Percentiles rank a stretch among this genome's conserved stretches.
Evolutionary conservation across 2,329 filamentous ascomycete genomes (phyloP).

Genomic region (Clarireedia sp.): DNA sequence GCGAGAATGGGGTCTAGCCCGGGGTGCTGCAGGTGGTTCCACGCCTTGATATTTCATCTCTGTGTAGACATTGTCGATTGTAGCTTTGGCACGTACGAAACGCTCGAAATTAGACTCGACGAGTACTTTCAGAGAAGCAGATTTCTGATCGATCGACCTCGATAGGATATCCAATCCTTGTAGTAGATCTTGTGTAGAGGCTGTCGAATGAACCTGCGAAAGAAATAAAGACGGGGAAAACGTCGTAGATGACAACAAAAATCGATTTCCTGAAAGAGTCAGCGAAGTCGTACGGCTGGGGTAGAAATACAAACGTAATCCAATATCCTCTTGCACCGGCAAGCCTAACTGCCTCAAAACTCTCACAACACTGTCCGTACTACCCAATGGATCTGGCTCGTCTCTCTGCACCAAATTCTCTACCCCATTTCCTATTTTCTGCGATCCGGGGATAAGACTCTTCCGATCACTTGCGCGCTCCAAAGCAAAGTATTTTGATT

Average conservation of each 20-base stretch:
- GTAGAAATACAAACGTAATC: constrained; percentile 52
- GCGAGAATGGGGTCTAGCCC: constrained; percentile 29
- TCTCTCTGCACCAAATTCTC: constrained; percentile 81
- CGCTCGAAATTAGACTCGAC: constrained; percentile 98
- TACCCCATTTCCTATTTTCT: constrained; percentile 58
- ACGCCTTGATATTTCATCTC: constrained; percentile 79
- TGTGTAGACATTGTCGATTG: constrained; percentile 96
- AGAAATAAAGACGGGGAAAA: constrained; percentile 91
- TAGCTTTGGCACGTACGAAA: constrained; percentile 94
- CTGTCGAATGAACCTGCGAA: constrained; percentile 81
- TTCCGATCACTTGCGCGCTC: constrained; percentile 65
- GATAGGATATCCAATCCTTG: constrained; percentile 79
- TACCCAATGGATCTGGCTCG: constrained; percentile 87
- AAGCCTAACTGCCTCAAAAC: constrained; percentile 70
- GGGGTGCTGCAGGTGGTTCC: constrained; percentile 40
- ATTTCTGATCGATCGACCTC: constrained; percentile 93
- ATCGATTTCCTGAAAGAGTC: constrained; percentile 63
- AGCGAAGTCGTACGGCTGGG: constrained; percentile 10
- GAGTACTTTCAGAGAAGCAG: constrained; percentile 87
- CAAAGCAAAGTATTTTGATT: constrained; percentile 77
- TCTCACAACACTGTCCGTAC: constrained; percentile 75
- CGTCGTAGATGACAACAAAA: constrained; percentile 88
- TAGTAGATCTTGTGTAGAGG: constrained; percentile 73
- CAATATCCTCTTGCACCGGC: constrained; percentile 74
- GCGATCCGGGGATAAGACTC: constrained; percentile 56